Evolutionary conservation across 1,284 basidiomycete species (phyloP), one percentile per base, ranked within the genome.

Genomic region (Melampsora americana): DNA sequence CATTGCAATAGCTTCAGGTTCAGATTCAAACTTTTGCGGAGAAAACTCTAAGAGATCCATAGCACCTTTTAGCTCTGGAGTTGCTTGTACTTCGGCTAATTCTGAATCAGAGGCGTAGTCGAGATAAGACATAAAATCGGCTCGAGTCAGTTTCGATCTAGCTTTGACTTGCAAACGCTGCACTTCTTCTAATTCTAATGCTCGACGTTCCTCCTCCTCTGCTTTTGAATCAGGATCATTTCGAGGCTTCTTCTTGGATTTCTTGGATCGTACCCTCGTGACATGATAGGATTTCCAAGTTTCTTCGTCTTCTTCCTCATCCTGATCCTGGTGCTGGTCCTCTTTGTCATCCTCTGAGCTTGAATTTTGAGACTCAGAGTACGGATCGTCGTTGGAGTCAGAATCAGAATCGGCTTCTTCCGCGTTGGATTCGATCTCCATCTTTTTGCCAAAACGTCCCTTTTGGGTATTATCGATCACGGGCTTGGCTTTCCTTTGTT

Each of bases 341-440:
- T 20, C 61, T 7, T 61, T 28, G n/a, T 77, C 65, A 44, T 73
- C 73, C 60, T 77, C 70, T 4, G 65, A 28, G 9, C 61, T 64
- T 46, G 80, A 82, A 50, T 81, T 78, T 53, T 79, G 79, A 26
- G 80, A 81, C 30, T 82, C 81, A 16, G 81, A 81, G 18, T 81
- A 79, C 11, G 78, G 44, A 30, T 71, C 71, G 26, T 62, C 7
- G 7, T 23, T 3, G 12, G 12, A 26, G 18, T 56, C 26, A 35
- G 16, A 16, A 62, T 62, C 60, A 26, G 26, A 60, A 9, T 26
- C 20, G 23, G n/a, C 60, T 3, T 18, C 26, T 26, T 56, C 62
- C 46, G 44, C 62, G 5, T 2, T 20, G 23, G 3, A 12, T 18
- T 12, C 50, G 50, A 53, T 12, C 9, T 28, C 26, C 14, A 39